phyloP scores from a whole-genome alignment of 805 yeast genomes.

The Wickerhamomyces strasburgensis region DNA sequence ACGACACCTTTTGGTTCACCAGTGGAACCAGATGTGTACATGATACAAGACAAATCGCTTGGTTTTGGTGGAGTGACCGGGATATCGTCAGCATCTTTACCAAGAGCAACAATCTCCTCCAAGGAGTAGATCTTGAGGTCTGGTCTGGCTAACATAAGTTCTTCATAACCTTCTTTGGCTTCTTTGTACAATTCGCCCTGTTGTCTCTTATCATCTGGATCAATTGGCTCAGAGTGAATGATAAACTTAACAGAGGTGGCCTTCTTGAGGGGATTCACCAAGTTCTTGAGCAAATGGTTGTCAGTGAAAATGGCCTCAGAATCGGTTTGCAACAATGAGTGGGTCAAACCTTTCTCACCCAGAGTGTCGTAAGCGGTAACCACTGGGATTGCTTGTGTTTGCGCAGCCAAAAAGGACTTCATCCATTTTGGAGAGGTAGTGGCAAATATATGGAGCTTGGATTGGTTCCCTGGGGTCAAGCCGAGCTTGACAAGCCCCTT shows the following conservation, averaged over 20 bases:
- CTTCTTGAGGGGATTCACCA: constrained; percentile 66
- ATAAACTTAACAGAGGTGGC: constrained; percentile 60
- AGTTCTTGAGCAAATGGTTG: constrained; percentile 59
- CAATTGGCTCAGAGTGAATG: constrained; percentile 63
- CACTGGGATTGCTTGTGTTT: constrained; percentile 73
- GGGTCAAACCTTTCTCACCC: constrained; percentile 84
- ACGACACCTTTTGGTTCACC: constrained; percentile 80
- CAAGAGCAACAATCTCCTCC: constrained; percentile 62
- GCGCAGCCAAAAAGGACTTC: constrained; percentile 76
- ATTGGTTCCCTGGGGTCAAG: constrained; percentile 51
- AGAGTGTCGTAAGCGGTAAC: constrained; percentile 96
- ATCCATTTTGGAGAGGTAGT: constrained; percentile 87
- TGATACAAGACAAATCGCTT: constrained; percentile 54
- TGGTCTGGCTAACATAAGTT: constrained; percentile 64
- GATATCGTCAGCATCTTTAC: constrained; percentile 44
- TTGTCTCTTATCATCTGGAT: constrained; percentile 57
- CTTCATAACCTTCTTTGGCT: constrained; percentile 53
- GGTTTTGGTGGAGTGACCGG: constrained; percentile 38
- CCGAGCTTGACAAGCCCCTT: constrained; percentile 77
- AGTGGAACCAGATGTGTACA: constrained; percentile 73
- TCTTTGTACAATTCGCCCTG: constrained; percentile 53
- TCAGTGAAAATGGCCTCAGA: constrained; percentile 81
- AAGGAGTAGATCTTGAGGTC: constrained; percentile 63
- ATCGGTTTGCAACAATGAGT: constrained; percentile 78
- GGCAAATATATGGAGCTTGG: constrained; percentile 79